Percentiles rank a stretch among this genome's conserved stretches.
phyloP scores from a whole-genome alignment of 805 yeast species.

The Saccharomyces jurei region DNA sequence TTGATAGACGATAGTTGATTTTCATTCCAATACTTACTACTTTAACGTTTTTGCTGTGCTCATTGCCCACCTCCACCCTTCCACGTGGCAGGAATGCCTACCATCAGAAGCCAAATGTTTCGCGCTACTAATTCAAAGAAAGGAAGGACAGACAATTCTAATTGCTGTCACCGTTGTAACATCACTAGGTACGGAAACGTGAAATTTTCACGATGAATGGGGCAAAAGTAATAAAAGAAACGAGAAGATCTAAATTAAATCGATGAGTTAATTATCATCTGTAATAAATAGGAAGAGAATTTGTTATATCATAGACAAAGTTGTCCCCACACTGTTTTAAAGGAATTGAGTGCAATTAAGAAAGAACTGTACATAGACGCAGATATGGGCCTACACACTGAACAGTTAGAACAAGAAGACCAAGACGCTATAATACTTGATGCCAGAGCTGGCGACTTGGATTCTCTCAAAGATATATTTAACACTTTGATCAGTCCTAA shows the following conservation, averaged over 20 bases:
- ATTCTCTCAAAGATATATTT: slow-evolving; percentile 61
- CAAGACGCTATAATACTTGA: slow-evolving; percentile 74
- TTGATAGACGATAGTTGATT: no score
- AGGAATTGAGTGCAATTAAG: background rate
- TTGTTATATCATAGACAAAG: background rate
- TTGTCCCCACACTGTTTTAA: background rate
- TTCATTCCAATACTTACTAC: no score
- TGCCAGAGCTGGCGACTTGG: slow-evolving; percentile 83
- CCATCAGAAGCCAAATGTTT: background rate
- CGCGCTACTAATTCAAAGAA: background rate
- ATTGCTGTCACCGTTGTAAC: background rate
- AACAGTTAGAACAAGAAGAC: slow-evolving; percentile 55
- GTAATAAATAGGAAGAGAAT: background rate
- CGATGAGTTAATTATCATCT: background rate
- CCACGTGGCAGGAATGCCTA: background rate
- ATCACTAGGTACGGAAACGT: background rate
- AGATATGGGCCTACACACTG: slow-evolving; percentile 24
- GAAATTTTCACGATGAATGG: background rate
- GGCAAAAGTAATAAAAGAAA: background rate
- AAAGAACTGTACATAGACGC: slow-evolving; percentile 1
- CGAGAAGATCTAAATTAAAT: background rate
- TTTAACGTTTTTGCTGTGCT: background rate
- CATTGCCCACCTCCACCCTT: background rate
- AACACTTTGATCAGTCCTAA: slow-evolving; percentile 44
- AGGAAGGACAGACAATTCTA: background rate